phyloP scores from a whole-genome alignment of 345 rosid species.

The Murraya paniculata region DNA sequence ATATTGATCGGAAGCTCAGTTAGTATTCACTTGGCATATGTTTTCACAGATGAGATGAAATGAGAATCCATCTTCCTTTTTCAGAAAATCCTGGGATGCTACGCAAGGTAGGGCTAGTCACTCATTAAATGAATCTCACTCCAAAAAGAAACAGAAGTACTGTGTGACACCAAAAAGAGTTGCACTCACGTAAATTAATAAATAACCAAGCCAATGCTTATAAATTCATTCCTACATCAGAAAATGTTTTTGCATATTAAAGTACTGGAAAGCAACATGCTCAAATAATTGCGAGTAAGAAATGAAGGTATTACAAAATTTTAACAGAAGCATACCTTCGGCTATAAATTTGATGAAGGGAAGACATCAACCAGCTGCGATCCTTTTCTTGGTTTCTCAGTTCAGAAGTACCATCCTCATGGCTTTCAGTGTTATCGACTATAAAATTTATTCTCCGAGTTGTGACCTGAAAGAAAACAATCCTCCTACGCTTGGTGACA shows the following conservation, averaged over 20 bases:
- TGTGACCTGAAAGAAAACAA: constrained; percentile 59
- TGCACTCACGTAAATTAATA: background rate
- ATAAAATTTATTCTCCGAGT: constrained; percentile 89
- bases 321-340: constrained; percentile 48
- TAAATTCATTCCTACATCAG: background rate
- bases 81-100: background rate
- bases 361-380: constrained; percentile 80
- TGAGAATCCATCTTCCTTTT: background rate
- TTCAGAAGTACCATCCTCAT: constrained; percentile 43
- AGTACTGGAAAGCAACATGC: background rate
- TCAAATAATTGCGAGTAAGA: constrained; percentile 3
- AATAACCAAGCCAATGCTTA: background rate
- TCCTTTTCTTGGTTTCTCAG: constrained; percentile 64
- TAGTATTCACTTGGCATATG: background rate
- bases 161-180: background rate
- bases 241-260: background rate
- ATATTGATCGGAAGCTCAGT: background rate
- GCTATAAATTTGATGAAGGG: constrained; percentile 94
- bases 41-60: background rate
- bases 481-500: background rate
- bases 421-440: constrained; percentile 57
- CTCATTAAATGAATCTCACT: background rate
- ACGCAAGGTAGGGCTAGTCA: background rate
- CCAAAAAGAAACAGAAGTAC: background rate
- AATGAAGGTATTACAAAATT: background rate